Percentiles rank a stretch among this genome's conserved stretches.
These are phyloP conservation scores for Russula earlei DNA, from an alignment of 768 basidiomycete species.

Conservation along the genomic window DNA sequence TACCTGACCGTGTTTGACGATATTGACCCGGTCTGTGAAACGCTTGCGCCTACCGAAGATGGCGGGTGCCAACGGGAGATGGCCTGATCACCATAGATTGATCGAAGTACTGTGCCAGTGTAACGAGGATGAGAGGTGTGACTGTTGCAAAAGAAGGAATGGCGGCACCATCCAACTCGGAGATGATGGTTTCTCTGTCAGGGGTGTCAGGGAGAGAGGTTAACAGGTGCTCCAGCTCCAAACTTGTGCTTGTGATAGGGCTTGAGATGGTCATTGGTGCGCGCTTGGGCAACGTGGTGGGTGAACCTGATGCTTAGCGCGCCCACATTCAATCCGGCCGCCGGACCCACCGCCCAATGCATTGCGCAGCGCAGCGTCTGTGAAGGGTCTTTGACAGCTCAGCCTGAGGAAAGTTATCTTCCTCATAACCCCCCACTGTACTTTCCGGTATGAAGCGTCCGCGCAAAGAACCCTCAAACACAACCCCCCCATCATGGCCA, in stretches of 20 bases:
- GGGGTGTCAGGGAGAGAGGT: background rate
- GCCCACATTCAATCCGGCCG: background rate
- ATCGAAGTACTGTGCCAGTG: slow-evolving; percentile 50
- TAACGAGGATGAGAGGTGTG: background rate
- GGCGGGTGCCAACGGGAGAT: slow-evolving; percentile 49
- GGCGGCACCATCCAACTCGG: slow-evolving; percentile 16
- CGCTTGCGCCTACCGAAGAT: slow-evolving; percentile 8
- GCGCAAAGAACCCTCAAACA: background rate
- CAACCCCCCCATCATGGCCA: background rate
- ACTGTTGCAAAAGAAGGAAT: background rate
- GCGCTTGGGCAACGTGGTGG: background rate
- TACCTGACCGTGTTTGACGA: slow-evolving; percentile 45
- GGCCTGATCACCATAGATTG: slow-evolving; percentile 68
- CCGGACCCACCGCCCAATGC: background rate
- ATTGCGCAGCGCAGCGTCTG: background rate
- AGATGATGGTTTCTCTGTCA: slow-evolving; percentile 10
- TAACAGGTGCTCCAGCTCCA: slow-evolving; percentile 2
- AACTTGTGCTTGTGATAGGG: background rate
- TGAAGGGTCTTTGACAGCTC: background rate
- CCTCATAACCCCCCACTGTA: background rate
- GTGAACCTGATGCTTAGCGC: too few species aligned
- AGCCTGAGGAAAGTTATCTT: background rate
- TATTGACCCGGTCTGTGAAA: slow-evolving; percentile 1
- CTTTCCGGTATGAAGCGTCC: slow-evolving; percentile 9
- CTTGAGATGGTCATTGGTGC: background rate